Evolutionary conservation across 768 basidiomycete species (phyloP), one percentile per base, ranked within the genome.

Genomic region (Tulasnella sp.): DNA sequence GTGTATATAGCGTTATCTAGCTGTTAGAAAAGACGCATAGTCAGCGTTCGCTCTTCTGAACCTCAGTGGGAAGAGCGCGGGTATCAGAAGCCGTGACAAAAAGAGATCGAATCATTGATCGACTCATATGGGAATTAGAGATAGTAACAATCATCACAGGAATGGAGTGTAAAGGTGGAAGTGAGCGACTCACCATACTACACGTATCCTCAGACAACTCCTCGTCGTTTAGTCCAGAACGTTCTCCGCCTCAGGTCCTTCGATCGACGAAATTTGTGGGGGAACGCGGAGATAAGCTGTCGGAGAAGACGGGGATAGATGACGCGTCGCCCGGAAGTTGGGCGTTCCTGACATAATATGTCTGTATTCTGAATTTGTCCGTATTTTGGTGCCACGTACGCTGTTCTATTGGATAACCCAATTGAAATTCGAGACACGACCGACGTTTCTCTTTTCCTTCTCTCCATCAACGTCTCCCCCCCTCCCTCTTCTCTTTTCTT

Each of bases 361-460:
- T 5, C 71, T 72, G 39, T 72, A 40, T 72, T 46, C 37, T 40
- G 39, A 26, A 26, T 37, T 40, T 72, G 39, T 72, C 37, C 39
- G 39, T 46, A 20, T 72, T 46, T 72, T 40, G 71, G 39, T 67
- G 61, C 61, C 61, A 40, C 39, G 71, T 72, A 40, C 71, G 71
- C 37, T 40, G 10, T 10, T 18, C 18, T 10, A 72, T 40, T 72
- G 23, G 71, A 40, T 35, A 40, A 7, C 71, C 9, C 44, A 11
- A 5, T 46, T 72, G 71, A 72, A 72, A 72, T 72, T 72, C 44
- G 39, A 40, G 37, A 72, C 71, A 72, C 71, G 71, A 72, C 71
- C 37, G 71, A 20, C 37, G 2, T 40, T 40, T 72, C 26, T 70
- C 70, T 70, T 35, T 42, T 32, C 71, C 16, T 20, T 40, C 44